Percentiles rank a stretch among this genome's conserved stretches.
phyloP scores from a whole-genome alignment of 176 grass and related monocot genomes.

The Lolium perenne region DNA sequence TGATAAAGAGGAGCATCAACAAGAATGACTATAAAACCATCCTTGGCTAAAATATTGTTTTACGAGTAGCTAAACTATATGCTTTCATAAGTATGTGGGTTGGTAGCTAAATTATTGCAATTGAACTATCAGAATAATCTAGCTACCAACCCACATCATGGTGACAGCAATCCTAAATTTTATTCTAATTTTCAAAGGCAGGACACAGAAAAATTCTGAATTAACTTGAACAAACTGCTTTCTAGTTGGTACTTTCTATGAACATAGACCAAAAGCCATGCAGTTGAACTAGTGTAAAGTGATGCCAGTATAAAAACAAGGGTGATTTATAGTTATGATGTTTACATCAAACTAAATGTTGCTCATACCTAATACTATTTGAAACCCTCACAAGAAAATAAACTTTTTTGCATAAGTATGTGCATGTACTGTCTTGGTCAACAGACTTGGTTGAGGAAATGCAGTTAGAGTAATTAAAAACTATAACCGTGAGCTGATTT shows the following conservation, averaged over 20 bases:
- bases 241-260: constrained; percentile 30
- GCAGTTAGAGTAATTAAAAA: constrained; percentile 12
- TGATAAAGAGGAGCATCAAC: background rate
- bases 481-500: background rate
- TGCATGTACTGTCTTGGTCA: constrained; percentile 2
- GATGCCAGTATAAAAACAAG: background rate
- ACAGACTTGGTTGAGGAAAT: background rate
- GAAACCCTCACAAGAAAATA: constrained; percentile 12
- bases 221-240: constrained; percentile 19
- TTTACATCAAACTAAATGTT: constrained; percentile 26
- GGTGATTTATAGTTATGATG: constrained; percentile 4
- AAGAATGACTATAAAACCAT: background rate
- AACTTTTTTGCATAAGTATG: background rate
- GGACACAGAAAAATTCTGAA: background rate
- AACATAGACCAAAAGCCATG: background rate
- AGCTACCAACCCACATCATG: background rate
- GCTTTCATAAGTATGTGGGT: background rate
- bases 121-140: background rate
- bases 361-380: background rate
- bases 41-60: background rate
- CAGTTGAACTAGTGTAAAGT: constrained; percentile 14
- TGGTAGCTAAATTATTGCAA: background rate
- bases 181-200: background rate
- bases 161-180: background rate
- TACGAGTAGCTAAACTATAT: background rate